These are phyloP conservation scores for Colletotrichum abscissum DNA, from an alignment of 2,329 filamentous ascomycete genomes.

Conservation along the genomic window DNA sequence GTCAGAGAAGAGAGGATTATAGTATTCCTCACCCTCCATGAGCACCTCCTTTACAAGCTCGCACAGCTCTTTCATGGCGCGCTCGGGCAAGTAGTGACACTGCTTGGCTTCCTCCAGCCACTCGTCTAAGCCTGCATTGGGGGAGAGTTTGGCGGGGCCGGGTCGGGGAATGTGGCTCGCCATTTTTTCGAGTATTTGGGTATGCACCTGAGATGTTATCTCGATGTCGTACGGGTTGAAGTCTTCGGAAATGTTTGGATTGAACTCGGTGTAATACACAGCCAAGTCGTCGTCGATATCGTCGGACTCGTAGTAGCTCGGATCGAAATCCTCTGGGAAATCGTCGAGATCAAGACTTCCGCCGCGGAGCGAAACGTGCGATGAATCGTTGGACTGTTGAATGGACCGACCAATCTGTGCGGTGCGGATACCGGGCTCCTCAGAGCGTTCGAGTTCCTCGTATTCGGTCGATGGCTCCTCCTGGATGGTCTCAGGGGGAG, in stretches of 20 bases:
- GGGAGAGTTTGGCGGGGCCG: constrained; percentile 85
- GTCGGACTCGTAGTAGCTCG: constrained; percentile 29
- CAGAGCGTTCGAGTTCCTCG: constrained; percentile 14
- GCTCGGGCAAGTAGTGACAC: constrained; percentile 95
- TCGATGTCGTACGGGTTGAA: constrained; percentile 20
- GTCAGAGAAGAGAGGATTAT: neutral
- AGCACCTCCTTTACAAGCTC: constrained; percentile 99
- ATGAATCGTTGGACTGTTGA: constrained; percentile 23
- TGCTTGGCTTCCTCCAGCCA: constrained; percentile 97
- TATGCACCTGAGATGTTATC: neutral
- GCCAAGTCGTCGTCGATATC: constrained; percentile 22
- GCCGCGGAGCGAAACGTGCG: constrained; percentile 14
- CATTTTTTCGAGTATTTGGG: constrained; percentile 46
- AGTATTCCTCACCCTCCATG: constrained; percentile 81
- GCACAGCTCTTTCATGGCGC: constrained; percentile 98
- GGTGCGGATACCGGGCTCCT: constrained; percentile 24
- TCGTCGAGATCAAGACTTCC: constrained; percentile 18
- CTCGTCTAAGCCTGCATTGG: constrained; percentile 89
- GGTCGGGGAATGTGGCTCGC: constrained; percentile 79
- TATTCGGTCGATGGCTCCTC: constrained; percentile 5
- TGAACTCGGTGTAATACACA: constrained; percentile 14
- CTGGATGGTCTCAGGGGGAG: constrained; percentile 6
- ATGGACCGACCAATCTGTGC: constrained; percentile 21
- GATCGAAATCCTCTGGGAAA: constrained; percentile 25
- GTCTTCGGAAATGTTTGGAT: constrained; percentile 19